Evolutionary conservation across 2,329 filamentous ascomycete genomes (phyloP).

Genomic region (Helotiales sp.): DNA sequence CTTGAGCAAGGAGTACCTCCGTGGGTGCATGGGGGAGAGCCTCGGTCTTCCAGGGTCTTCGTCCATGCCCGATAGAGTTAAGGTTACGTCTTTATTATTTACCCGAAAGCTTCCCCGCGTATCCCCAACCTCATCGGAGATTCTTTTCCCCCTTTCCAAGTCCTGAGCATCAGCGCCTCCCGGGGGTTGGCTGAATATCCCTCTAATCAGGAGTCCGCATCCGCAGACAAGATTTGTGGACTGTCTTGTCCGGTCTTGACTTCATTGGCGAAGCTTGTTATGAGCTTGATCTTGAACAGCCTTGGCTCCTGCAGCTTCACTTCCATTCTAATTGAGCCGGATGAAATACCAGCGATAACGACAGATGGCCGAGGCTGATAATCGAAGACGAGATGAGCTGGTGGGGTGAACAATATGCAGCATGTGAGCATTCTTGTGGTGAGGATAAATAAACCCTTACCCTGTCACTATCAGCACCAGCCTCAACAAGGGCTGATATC

Average conservation of each 20-base stretch:
- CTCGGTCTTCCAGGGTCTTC: too few relatives aligned
- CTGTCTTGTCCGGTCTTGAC: conserved; percentile 5
- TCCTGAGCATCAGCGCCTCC: neutral
- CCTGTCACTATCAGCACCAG: too few relatives aligned
- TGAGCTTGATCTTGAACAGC: neutral
- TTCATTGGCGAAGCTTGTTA: conserved; percentile 5
- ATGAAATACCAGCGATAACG: neutral
- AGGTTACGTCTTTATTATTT: neutral
- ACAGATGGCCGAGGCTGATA: neutral
- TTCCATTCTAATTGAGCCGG: neutral
- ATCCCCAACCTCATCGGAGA: neutral
- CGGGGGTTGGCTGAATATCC: conserved; percentile 5
- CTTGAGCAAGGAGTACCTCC: neutral
- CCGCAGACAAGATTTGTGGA: conserved; percentile 5
- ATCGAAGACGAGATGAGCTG: neutral
- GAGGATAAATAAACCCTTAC: too few relatives aligned
- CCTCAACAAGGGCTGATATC: too few relatives aligned
- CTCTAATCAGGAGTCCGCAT: conserved; percentile 6
- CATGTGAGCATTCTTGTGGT: neutral
- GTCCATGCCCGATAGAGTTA: neutral
- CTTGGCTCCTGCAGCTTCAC: conserved; percentile 7
- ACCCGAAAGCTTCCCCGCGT: conserved; percentile 13
- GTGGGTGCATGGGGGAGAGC: too few relatives aligned
- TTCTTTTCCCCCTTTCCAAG: conserved; percentile 7
- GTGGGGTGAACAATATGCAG: neutral